Base-by-base conservation (phyloP, 176 grass and related monocot genomes). In the Eragrostis nindensis region DNA sequence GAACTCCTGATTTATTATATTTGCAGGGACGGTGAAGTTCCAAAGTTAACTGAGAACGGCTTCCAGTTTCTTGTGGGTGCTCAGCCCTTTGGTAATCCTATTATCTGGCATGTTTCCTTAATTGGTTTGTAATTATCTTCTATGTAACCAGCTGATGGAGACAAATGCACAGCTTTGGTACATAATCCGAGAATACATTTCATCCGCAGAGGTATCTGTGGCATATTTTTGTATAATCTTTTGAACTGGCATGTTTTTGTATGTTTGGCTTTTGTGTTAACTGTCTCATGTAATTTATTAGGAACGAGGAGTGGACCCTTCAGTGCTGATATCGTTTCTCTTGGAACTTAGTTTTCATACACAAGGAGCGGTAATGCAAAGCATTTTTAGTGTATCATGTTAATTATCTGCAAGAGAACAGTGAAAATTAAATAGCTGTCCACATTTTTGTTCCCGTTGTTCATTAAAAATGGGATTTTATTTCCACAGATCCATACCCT, bases 161-260 rank as follows among this genome's bases (percentile, higher is more conserved):
- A 98, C 90, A 84, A 92, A 92, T 80, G 89, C 94, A 39, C 94
- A 97, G 64, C 89, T 97, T 76, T 97, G 94, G 94, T 94, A 97
- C 83, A 92, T 97, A 84, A 94, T 97, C 87, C 83, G 92, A 90
- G 94, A 97, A 92, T 98, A 94, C 57, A 98, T 98, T 68, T 98
- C 90, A 80, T 92, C 90, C 27, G 69, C 95, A 57, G 95, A 98
- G 95, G 95, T 98, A 91, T 55, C 50, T 41, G 26, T 83, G 71
- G 11, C 36, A 69, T 86, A 66, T 75, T 65, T 39, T 62, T 71
- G 64, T 41, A 62, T 70, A 32, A n/a, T 86, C 38, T 16, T 55
- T 70, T 68, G 71, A 57, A 36, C 55, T 85, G 30, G 67, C 26
- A 32, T 66, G 26, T 50, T 55, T 36, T 71, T 79, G 36, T 80